Conservation (phyloP, 1,139 yeast genomes). For the Zygoascus meyerae region DNA sequence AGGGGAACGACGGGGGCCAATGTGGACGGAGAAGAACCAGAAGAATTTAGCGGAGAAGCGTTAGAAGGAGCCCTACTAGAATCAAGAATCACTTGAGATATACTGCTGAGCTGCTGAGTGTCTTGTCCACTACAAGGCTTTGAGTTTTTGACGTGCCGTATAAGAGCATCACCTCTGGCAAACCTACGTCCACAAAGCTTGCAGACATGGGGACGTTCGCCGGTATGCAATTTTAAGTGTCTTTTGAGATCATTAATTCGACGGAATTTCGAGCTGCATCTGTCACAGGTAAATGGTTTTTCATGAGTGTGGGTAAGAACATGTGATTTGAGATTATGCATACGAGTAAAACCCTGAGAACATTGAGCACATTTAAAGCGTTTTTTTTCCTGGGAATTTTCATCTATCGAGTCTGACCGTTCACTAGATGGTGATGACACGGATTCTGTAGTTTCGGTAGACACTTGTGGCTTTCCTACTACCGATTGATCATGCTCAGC, state of each 20-base stretch:
- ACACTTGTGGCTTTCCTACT: too few relatives aligned
- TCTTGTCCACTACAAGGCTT: constrained; percentile 27
- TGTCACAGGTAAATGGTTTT: constrained; percentile 63
- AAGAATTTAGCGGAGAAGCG: background rate
- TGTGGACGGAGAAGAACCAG: background rate
- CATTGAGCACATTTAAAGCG: constrained; percentile 54
- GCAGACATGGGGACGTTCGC: constrained; percentile 66
- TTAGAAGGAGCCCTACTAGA: background rate
- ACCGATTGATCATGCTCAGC: too few relatives aligned
- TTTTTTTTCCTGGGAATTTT: background rate
- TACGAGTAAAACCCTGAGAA: constrained; percentile 55
- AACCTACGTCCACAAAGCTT: constrained; percentile 57
- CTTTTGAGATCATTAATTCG: constrained; percentile 72
- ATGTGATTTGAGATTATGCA: constrained; percentile 71
- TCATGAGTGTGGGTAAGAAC: constrained; percentile 60
- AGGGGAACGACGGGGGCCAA: background rate
- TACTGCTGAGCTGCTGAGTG: background rate
- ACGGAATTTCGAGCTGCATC: constrained; percentile 59
- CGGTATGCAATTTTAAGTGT: constrained; percentile 70
- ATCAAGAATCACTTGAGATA: background rate
- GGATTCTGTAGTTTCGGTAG: too few relatives aligned
- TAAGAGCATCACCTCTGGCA: constrained; percentile 73
- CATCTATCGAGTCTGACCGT: constrained; percentile 1
- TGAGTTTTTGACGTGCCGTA: constrained; percentile 50
- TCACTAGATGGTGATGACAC: background rate